A percentile compares a stretch with the other conserved stretches of the same genome.
Evolutionary conservation across 2,329 filamentous ascomycete species (phyloP).

Genomic region (Beauveria asiatica): DNA sequence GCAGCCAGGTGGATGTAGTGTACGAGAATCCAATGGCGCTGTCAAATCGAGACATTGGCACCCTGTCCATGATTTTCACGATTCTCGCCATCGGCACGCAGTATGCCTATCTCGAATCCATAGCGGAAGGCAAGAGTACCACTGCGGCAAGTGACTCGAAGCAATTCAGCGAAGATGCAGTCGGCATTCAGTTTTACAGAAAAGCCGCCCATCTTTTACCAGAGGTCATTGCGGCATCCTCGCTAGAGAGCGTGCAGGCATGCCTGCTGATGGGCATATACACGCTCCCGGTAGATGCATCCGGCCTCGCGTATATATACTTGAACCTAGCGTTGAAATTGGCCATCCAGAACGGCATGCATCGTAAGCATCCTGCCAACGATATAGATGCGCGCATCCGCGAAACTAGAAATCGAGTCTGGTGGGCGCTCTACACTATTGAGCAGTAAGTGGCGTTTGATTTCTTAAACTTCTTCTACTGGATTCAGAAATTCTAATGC

Average conservation of each 20-base stretch:
- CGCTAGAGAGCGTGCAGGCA: constrained; percentile 49
- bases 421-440: constrained; percentile 49
- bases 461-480: neutral
- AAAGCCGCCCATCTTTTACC: constrained; percentile 45
- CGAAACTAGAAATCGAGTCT: constrained; percentile 46
- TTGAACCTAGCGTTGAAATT: constrained; percentile 46
- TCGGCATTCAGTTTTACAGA: constrained; percentile 48
- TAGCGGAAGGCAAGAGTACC: constrained; percentile 5
- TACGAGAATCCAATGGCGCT: constrained; percentile 31
- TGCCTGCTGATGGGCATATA: constrained; percentile 49
- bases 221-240: constrained; percentile 48
- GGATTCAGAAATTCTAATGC: constrained; percentile 2
- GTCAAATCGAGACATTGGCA: constrained; percentile 32
- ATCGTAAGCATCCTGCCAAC: constrained; percentile 40
- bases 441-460: constrained; percentile 35
- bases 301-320: constrained; percentile 48
- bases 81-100: constrained; percentile 43
- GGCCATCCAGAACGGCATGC: constrained; percentile 53
- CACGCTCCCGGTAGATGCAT: constrained; percentile 45
- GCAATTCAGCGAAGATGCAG: constrained; percentile 39
- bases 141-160: constrained; percentile 13
- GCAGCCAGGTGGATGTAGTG: constrained; percentile 29
- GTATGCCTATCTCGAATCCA: constrained; percentile 37
- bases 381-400: constrained; percentile 38
- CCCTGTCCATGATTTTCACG: constrained; percentile 36